Evolutionary conservation across 2,329 filamentous ascomycete species (phyloP).

Genomic region (Penicillium sp.): DNA sequence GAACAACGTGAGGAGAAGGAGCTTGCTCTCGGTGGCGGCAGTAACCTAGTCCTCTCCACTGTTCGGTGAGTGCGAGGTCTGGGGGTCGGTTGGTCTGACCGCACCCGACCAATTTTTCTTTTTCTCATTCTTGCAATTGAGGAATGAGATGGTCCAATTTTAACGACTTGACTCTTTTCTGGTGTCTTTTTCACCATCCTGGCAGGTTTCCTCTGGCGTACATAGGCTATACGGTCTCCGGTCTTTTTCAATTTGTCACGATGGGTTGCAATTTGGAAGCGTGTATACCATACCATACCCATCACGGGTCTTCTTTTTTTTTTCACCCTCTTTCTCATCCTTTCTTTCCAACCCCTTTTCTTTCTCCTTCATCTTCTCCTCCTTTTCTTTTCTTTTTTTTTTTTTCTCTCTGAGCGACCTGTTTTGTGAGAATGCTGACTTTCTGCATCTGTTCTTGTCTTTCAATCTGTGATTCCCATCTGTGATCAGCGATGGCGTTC

Average conservation of each 20-base stretch:
- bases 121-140: background rate
- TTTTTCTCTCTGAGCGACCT: constrained; percentile 13
- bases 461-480: constrained; percentile 22
- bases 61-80: constrained; percentile 24
- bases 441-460: constrained; percentile 1
- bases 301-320: constrained; percentile 18
- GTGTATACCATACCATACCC: constrained; percentile 26
- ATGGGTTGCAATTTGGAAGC: constrained; percentile 18
- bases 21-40: constrained; percentile 30
- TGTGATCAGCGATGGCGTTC: constrained; percentile 32
- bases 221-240: constrained; percentile 13
- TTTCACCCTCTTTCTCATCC: constrained; percentile 5
- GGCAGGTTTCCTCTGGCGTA: constrained; percentile 24
- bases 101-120: background rate
- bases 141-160: constrained; percentile 10
- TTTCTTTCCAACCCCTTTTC: background rate
- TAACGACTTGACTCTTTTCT: constrained; percentile 18
- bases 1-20: constrained; percentile 36
- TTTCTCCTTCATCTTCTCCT: constrained; percentile 6
- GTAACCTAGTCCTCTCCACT: constrained; percentile 33
- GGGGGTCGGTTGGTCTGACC: background rate
- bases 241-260: constrained; percentile 1
- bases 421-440: constrained; percentile 7
- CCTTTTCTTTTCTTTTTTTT: constrained; percentile 5
- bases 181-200: constrained; percentile 11